A percentile compares a stretch with the other conserved stretches of the same genome.
Evolutionary conservation across 179 eudicot species (phyloP).

Genomic region (Spinacia oleracea): DNA sequence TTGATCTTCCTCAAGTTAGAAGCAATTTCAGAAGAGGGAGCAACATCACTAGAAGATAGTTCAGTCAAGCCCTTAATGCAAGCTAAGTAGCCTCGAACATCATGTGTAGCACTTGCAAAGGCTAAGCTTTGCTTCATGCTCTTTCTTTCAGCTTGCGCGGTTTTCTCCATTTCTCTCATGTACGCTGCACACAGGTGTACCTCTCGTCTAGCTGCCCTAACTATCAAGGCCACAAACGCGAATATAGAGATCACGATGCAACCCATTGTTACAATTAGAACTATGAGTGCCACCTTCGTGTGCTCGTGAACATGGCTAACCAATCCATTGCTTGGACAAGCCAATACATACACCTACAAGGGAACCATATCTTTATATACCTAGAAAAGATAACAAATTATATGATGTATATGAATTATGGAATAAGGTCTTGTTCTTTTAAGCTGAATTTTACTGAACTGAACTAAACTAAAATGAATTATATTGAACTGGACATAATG

Average conservation of each 20-base stretch:
- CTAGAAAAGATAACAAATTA: neutral
- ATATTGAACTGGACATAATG: too few relatives aligned
- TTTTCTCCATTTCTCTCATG: constrained; percentile 75
- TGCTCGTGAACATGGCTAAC: constrained; percentile 16
- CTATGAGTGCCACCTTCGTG: constrained; percentile 32
- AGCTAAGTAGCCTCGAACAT: constrained; percentile 66
- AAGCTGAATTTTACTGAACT: too few relatives aligned
- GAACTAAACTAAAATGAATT: too few relatives aligned
- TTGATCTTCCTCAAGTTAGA: constrained; percentile 51
- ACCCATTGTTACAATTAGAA: constrained; percentile 37
- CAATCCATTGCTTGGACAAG: constrained; percentile 23
- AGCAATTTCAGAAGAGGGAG: constrained; percentile 51
- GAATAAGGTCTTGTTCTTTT: too few relatives aligned
- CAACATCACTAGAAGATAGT: constrained; percentile 32
- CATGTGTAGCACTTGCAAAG: constrained; percentile 79
- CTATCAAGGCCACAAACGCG: constrained; percentile 34
- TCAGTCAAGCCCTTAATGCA: constrained; percentile 59
- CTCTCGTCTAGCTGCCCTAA: constrained; percentile 48
- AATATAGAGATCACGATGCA: constrained; percentile 30
- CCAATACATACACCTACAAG: constrained; percentile 31
- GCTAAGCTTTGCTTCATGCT: constrained; percentile 67
- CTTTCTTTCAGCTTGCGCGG: constrained; percentile 81
- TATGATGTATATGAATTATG: too few relatives aligned
- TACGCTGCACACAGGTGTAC: constrained; percentile 53
- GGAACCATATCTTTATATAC: neutral